Evolutionary conservation across 345 rosid species (phyloP), one percentile per base, ranked within the genome.

Genomic region (Populus nigra): DNA sequence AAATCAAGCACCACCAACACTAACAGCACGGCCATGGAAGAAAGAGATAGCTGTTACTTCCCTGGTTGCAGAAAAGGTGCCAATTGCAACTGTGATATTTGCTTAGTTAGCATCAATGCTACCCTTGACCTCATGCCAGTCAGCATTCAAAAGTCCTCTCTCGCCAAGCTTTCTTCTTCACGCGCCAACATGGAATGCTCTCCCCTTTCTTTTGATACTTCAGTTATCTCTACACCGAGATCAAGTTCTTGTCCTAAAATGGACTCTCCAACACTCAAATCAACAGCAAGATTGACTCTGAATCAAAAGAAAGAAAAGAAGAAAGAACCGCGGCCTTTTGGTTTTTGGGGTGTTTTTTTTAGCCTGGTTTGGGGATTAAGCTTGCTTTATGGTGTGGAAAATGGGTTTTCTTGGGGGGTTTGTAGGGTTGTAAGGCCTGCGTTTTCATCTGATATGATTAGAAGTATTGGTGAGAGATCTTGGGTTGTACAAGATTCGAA

Each of bases 41-140:
- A 89, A 2, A 82, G 88, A 70, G 91, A 90, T 85, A 91, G 89
- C 79, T 88, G 90, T 83, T 93, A 96, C 88, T 93, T 80, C 83
- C 99, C 97, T 1, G 90, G 93, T 31, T 92, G 99, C 85, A 85
- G 88, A 47, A 96, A 93, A 84, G 95, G 89, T 47, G 97, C 97
- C 79, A 91, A 92, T 49, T 93, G 98, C 85, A 82, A 74, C 77
- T 96, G 99, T 76, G 86, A 89, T 36, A 91, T 92, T 43, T 96
- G 98, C 87, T 82, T 93, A 43, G 92, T 88, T 20, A 92, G 97
- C 86, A 90, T 96, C 89, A 91, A 85, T 68, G 97, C 97, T 35
- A 96, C 93, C 55, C 93, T 89, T 50, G 99, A 96, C 68, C 98
- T 96, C 79, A 88, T 90, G 91, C 90, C 96, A n/a, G 25, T 47